Evolutionary conservation across 345 rosid genomes (phyloP).

Genomic region (Aquilaria yunnanensis): DNA sequence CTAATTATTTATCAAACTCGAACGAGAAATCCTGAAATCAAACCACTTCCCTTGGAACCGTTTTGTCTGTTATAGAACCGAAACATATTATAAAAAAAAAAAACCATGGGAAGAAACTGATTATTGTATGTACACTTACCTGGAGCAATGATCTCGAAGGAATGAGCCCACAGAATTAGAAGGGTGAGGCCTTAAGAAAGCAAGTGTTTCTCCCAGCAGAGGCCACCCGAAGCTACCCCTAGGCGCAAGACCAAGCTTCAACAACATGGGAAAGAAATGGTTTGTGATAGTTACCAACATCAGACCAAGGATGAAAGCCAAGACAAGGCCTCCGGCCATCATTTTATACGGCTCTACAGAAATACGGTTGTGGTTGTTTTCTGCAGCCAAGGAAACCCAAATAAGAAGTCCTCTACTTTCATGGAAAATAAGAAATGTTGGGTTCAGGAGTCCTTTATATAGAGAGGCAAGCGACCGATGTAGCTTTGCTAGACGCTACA

Average conservation of each 20-base stretch:
- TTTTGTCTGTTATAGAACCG: background rate
- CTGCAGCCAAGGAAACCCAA: no score
- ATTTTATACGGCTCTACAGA: no score
- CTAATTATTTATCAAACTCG: background rate
- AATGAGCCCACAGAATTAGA: constrained; percentile 40
- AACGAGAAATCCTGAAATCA: background rate
- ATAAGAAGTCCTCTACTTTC: no score
- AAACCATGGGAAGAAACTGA: background rate
- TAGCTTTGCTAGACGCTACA: background rate
- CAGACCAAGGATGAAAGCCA: constrained; percentile 15
- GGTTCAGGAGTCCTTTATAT: constrained; percentile 13
- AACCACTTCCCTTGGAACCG: background rate
- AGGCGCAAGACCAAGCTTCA: constrained; percentile 23
- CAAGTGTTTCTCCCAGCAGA: constrained; percentile 49
- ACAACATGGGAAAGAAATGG: constrained; percentile 33
- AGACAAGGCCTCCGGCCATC: constrained; percentile 24
- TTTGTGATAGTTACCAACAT: constrained; percentile 20
- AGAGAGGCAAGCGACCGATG: constrained; percentile 6
- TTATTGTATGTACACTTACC: constrained; percentile 18
- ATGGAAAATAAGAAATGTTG: background rate
- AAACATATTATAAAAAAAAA: background rate
- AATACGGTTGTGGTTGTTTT: no score
- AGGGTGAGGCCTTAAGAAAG: constrained; percentile 42
- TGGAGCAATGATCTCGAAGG: constrained; percentile 41
- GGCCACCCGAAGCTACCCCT: constrained; percentile 60